phyloP scores from a whole-genome alignment of 2,329 filamentous ascomycete species.

The Endoconidiophora polonica region DNA sequence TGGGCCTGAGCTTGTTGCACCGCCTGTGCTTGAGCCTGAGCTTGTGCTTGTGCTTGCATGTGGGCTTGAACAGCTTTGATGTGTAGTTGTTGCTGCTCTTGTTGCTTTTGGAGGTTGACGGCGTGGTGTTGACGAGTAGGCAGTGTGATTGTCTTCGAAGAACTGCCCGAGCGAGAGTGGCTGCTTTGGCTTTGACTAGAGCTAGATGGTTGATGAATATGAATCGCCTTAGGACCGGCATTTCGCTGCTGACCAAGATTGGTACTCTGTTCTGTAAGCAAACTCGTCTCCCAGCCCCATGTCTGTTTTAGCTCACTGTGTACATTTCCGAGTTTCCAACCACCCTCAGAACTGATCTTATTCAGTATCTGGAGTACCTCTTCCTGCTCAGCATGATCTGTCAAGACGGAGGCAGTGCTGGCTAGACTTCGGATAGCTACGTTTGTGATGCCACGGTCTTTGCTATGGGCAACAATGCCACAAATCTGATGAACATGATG shows the following conservation, averaged over 20 bases:
- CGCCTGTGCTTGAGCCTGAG: slow-evolving; percentile 12
- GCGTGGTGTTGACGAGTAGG: slow-evolving; percentile 10
- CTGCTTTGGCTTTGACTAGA: not conserved
- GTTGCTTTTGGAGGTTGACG: slow-evolving; percentile 9
- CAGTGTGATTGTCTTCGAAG: slow-evolving; percentile 1
- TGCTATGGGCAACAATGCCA: slow-evolving; percentile 72
- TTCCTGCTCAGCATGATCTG: slow-evolving; percentile 53
- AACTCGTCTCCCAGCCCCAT: slow-evolving; percentile 51
- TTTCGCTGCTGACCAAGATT: no score
- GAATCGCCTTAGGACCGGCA: no score
- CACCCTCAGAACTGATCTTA: slow-evolving; percentile 57
- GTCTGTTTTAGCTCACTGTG: slow-evolving; percentile 53
- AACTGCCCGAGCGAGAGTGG: slow-evolving; percentile 3
- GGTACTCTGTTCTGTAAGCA: not conserved
- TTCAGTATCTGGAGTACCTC: slow-evolving; percentile 66
- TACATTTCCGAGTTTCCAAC: slow-evolving; percentile 62
- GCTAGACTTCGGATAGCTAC: slow-evolving; percentile 66
- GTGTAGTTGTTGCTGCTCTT: slow-evolving; percentile 12
- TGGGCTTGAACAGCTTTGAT: slow-evolving; percentile 11
- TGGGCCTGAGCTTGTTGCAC: slow-evolving; percentile 9
- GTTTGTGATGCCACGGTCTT: slow-evolving; percentile 62
- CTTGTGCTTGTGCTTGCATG: slow-evolving; percentile 12
- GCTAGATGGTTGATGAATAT: not conserved
- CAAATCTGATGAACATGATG: slow-evolving; percentile 73
- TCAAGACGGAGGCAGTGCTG: slow-evolving; percentile 59